These are phyloP conservation scores for Meripilus lineatus DNA, from an alignment of 1,284 basidiomycete species.

Conservation along the genomic window DNA sequence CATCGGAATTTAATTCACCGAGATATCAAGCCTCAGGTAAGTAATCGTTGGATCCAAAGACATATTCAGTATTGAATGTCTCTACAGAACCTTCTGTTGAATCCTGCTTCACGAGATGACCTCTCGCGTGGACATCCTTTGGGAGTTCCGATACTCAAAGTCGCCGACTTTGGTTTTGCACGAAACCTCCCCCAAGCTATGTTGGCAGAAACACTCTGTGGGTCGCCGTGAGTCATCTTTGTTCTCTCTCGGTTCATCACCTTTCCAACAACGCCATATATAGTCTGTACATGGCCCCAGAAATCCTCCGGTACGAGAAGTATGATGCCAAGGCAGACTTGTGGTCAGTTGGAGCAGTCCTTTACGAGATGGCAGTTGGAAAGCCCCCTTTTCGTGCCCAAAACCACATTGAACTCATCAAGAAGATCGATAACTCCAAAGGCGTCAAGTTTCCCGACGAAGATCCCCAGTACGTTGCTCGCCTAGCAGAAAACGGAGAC, in stretches of 20 bases:
- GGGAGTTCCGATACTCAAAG: slow-evolving; percentile 91
- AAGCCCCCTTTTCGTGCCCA: slow-evolving; percentile 92
- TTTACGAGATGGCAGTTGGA: slow-evolving; percentile 94
- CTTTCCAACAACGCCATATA: neutral
- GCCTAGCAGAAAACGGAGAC: slow-evolving; percentile 36
- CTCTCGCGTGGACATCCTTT: slow-evolving; percentile 82
- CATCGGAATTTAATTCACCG: slow-evolving; percentile 90
- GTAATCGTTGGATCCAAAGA: slow-evolving; percentile 9
- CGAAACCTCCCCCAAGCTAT: slow-evolving; percentile 87
- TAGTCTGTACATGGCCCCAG: slow-evolving; percentile 97
- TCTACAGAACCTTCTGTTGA: slow-evolving; percentile 80
- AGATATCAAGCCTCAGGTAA: slow-evolving; percentile 94
- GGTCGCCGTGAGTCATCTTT: slow-evolving; percentile 74
- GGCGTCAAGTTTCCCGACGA: slow-evolving; percentile 95
- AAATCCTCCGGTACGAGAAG: slow-evolving; percentile 96
- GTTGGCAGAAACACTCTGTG: slow-evolving; percentile 97
- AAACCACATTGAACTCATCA: slow-evolving; percentile 94
- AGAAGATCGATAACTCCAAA: slow-evolving; percentile 84
- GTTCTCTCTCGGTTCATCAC: neutral
- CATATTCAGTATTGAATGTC: slow-evolving; percentile 5
- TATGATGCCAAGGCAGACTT: slow-evolving; percentile 98
- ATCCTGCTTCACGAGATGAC: slow-evolving; percentile 77
- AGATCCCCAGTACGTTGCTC: slow-evolving; percentile 37
- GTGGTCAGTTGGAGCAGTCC: slow-evolving; percentile 96
- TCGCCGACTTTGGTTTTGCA: slow-evolving; percentile 98